Conservation (phyloP, 1,284 basidiomycete species). For the Cryptococcus jaspeensis region DNA sequence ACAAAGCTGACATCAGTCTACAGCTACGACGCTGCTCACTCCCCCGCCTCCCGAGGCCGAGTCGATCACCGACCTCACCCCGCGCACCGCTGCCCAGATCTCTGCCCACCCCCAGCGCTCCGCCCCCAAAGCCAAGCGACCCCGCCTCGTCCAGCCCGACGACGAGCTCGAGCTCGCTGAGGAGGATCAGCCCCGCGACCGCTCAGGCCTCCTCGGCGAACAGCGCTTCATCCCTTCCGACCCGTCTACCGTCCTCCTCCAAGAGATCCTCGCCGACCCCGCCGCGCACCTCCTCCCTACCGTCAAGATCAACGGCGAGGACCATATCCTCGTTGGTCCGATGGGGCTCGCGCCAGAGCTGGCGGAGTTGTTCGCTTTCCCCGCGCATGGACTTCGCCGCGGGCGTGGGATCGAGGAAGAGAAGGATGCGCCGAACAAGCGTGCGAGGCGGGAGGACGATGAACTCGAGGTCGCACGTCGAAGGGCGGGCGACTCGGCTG, state of each 20-base stretch:
- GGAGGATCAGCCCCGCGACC: conserved; percentile 60
- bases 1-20: background rate
- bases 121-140: conserved; percentile 63
- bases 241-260: conserved; percentile 71
- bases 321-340: conserved; percentile 68
- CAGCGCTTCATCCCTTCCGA: conserved; percentile 82
- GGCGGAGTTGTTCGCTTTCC: conserved; percentile 76
- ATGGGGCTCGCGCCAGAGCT: conserved; percentile 69
- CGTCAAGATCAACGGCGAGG: conserved; percentile 63
- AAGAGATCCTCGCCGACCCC: conserved; percentile 82
- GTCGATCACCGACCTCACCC: conserved; percentile 53
- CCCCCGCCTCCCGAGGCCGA: conserved; percentile 32
- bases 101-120: conserved; percentile 60
- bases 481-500: conserved; percentile 13
- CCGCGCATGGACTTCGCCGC: conserved; percentile 56
- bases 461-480: conserved; percentile 53
- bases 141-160: conserved; percentile 56
- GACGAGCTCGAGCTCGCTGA: conserved; percentile 78
- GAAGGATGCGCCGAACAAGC: conserved; percentile 37
- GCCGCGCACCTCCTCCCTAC: conserved; percentile 80
- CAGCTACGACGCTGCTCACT: conserved; percentile 42
- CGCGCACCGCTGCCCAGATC: conserved; percentile 55
- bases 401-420: conserved; percentile 57
- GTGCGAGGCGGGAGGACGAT: conserved; percentile 25
- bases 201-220: conserved; percentile 68